These are phyloP conservation scores for Bassia scoparia DNA, from an alignment of 148 eudicot genomes.

Conservation along the genomic window DNA sequence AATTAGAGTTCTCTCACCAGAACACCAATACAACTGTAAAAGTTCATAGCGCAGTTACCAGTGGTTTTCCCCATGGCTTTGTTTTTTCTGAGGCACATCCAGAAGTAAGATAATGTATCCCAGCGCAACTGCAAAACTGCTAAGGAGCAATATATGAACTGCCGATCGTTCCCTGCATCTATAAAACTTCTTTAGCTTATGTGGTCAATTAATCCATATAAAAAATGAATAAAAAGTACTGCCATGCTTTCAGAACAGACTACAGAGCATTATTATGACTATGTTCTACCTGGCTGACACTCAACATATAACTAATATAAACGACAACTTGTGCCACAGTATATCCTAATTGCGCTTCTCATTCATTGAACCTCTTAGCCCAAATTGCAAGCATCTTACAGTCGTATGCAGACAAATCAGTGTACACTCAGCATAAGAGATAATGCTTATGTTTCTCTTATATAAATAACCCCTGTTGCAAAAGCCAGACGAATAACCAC, in stretches of 20 bases:
- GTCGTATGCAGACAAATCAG: constrained; percentile 15
- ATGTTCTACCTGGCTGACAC: constrained; percentile 18
- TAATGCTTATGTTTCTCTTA: neutral
- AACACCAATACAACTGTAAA: neutral
- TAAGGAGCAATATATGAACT: constrained; percentile 9
- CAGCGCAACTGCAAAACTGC: constrained; percentile 14
- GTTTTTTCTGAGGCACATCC: constrained; percentile 14
- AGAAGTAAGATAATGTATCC: constrained; percentile 15
- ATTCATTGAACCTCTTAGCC: constrained; percentile 15
- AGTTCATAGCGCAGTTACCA: constrained; percentile 8
- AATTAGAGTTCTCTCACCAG: neutral
- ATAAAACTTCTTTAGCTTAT: neutral
- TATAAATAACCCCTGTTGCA: constrained; percentile 14
- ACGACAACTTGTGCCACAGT: constrained; percentile 26
- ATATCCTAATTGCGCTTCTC: constrained; percentile 18
- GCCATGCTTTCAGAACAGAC: neutral
- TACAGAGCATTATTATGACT: neutral
- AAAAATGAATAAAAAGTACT: neutral
- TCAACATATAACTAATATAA: constrained; percentile 12
- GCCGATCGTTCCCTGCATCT: constrained; percentile 15
- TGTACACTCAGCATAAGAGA: constrained; percentile 27
- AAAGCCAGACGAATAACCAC: constrained; percentile 11
- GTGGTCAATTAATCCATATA: no score
- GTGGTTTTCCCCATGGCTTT: constrained; percentile 26
- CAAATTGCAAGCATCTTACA: constrained; percentile 28